A percentile compares a stretch with the other conserved stretches of the same genome.
phyloP scores from a whole-genome alignment of 768 basidiomycete species.

The Cystobasidium tubakii region DNA sequence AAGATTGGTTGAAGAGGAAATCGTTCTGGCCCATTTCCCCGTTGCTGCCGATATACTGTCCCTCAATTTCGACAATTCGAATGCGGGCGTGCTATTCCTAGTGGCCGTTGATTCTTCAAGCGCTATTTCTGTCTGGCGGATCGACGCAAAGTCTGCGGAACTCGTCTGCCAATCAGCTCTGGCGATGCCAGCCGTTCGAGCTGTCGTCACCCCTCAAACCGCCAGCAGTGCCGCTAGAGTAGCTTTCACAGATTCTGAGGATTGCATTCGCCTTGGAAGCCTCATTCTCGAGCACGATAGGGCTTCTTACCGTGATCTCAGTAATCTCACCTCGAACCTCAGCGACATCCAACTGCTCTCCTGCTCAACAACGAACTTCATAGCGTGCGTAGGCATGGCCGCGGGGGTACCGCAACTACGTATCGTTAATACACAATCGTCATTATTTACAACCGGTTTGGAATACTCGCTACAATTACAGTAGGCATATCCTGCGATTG shows the following conservation, averaged over 20 bases:
- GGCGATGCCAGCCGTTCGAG: not conserved
- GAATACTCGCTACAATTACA: not conserved
- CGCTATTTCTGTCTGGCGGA: not conserved
- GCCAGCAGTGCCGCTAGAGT: slow-evolving; percentile 15
- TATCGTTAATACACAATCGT: slow-evolving; percentile 20
- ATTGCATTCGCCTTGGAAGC: not conserved
- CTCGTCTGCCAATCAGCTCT: not conserved
- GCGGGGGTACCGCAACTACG: not conserved
- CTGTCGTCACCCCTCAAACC: not conserved
- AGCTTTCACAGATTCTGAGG: not conserved
- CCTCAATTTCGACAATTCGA: slow-evolving; percentile 11
- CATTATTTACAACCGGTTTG: slow-evolving; percentile 10
- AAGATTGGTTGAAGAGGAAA: not conserved
- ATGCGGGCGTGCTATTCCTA: not conserved
- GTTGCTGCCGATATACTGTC: not conserved
- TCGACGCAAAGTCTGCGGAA: not conserved
- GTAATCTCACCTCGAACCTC: not conserved
- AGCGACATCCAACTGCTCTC: not conserved
- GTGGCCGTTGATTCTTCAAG: not conserved
- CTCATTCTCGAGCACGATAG: not conserved
- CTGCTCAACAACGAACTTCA: not conserved
- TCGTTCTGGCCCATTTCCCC: not conserved
- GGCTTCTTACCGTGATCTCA: not conserved
- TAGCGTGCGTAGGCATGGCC: not conserved
- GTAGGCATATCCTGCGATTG: not conserved